Evolutionary conservation across 2,329 filamentous ascomycete genomes (phyloP).

Genomic region (Aspergillus thermomutatus): DNA sequence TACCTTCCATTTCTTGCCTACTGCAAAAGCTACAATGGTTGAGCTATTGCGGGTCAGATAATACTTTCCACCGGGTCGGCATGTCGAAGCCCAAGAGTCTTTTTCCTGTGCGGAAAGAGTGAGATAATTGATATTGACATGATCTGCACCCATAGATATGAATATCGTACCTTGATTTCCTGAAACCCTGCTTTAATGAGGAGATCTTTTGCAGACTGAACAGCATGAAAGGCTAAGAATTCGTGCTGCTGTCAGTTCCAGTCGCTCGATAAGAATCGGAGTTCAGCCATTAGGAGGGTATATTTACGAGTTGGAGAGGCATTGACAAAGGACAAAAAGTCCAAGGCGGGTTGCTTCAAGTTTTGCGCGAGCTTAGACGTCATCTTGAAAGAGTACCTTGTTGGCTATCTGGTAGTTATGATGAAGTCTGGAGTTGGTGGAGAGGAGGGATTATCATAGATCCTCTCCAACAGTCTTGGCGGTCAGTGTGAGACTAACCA

Average conservation of each 20-base stretch:
- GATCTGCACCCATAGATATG: background rate
- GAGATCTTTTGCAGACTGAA: slow-evolving; percentile 70
- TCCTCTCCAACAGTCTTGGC: slow-evolving; percentile 4
- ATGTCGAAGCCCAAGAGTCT: slow-evolving; percentile 76
- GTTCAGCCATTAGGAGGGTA: background rate
- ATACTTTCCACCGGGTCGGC: slow-evolving; percentile 89
- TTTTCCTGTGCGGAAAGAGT: slow-evolving; percentile 59
- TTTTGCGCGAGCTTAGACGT: slow-evolving; percentile 27
- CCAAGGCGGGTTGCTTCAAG: slow-evolving; percentile 56
- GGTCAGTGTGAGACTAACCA: background rate
- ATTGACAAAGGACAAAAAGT: slow-evolving; percentile 92
- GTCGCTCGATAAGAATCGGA: background rate
- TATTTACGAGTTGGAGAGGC: slow-evolving; percentile 82
- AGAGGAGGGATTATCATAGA: background rate
- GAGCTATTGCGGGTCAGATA: slow-evolving; percentile 92
- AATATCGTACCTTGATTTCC: slow-evolving; percentile 62
- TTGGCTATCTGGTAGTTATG: slow-evolving; percentile 8
- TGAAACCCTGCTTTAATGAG: slow-evolving; percentile 82
- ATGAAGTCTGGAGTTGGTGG: slow-evolving; percentile 4
- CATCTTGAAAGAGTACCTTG: slow-evolving; percentile 24
- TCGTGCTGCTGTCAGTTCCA: background rate
- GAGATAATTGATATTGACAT: background rate
- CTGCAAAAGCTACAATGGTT: slow-evolving; percentile 87
- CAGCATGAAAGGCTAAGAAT: slow-evolving; percentile 82
- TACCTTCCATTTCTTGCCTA: slow-evolving; percentile 81